Percentiles rank a stretch among this genome's conserved stretches.
phyloP scores from a whole-genome alignment of 371 early-diverging fungal genomes.

The Mucor indicus region DNA sequence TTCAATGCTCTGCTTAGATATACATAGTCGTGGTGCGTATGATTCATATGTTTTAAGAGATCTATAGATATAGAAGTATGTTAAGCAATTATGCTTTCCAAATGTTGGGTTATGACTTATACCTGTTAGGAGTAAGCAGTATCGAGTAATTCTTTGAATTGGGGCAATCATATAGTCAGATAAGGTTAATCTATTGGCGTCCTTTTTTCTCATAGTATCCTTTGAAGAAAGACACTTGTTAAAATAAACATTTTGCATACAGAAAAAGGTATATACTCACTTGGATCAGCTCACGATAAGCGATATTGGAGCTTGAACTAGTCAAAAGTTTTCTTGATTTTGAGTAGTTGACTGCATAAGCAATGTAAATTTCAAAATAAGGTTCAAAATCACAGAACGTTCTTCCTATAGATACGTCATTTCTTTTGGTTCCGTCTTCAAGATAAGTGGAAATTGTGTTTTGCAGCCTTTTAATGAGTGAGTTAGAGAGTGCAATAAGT shows the following conservation, averaged over 20 bases:
- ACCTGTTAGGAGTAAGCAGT: slow-evolving; percentile 51
- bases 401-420: slow-evolving; percentile 13
- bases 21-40: slow-evolving; percentile 29
- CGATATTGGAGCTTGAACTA: slow-evolving; percentile 24
- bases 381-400: slow-evolving; percentile 22
- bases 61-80: slow-evolving; percentile 25
- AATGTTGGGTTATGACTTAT: background rate
- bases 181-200: slow-evolving; percentile 31
- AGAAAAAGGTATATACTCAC: slow-evolving; percentile 1
- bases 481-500: slow-evolving; percentile 21
- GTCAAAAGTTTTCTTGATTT: slow-evolving; percentile 20
- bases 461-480: slow-evolving; percentile 15
- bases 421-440: background rate
- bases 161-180: slow-evolving; percentile 54
- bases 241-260: too few species aligned
- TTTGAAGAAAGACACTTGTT: background rate
- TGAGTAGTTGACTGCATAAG: slow-evolving; percentile 29
- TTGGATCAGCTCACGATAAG: slow-evolving; percentile 30
- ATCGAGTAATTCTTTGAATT: slow-evolving; percentile 51
- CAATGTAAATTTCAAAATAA: slow-evolving; percentile 30
- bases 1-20: slow-evolving; percentile 34
- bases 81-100: background rate
- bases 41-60: slow-evolving; percentile 36
- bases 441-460: slow-evolving; percentile 1
- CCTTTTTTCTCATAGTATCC: slow-evolving; percentile 23